Percentiles rank a stretch among this genome's conserved stretches.
phyloP scores from a whole-genome alignment of 2,329 filamentous ascomycete genomes.

The Graphilbum sp. region DNA sequence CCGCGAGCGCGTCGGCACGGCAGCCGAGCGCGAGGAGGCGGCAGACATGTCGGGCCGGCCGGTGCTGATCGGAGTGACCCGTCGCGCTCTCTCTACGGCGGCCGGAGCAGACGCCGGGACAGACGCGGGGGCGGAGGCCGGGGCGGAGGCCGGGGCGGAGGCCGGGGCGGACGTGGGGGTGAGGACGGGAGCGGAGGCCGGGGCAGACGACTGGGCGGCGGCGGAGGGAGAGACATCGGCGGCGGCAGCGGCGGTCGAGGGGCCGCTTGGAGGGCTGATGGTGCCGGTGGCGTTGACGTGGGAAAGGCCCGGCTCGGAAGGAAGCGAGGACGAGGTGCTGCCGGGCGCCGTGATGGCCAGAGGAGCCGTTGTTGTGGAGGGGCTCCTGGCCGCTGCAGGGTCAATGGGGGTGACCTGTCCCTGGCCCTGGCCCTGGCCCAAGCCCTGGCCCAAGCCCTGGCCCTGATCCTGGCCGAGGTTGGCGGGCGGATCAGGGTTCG shows the following conservation, averaged over 20 bases:
- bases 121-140: not conserved
- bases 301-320: constrained; percentile 33
- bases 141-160: not conserved
- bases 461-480: not conserved
- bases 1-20: constrained; percentile 24
- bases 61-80: constrained; percentile 5
- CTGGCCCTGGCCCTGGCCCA: too few species aligned
- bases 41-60: not conserved
- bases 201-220: constrained; percentile 7
- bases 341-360: not conserved
- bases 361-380: not conserved
- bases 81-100: not conserved
- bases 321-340: constrained; percentile 9
- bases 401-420: too few species aligned
- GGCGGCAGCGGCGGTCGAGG: constrained; percentile 15
- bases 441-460: too few species aligned
- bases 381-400: too few species aligned
- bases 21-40: constrained; percentile 13
- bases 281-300: constrained; percentile 31
- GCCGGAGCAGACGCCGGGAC: not conserved
- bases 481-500: too few species aligned
- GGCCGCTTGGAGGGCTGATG: constrained; percentile 10
- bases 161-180: constrained; percentile 17
- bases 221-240: not conserved
- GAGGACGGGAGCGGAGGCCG: constrained; percentile 21